These are phyloP conservation scores for Fomitopsis betulina DNA, from an alignment of 1,284 basidiomycete species.

Conservation along the genomic window DNA sequence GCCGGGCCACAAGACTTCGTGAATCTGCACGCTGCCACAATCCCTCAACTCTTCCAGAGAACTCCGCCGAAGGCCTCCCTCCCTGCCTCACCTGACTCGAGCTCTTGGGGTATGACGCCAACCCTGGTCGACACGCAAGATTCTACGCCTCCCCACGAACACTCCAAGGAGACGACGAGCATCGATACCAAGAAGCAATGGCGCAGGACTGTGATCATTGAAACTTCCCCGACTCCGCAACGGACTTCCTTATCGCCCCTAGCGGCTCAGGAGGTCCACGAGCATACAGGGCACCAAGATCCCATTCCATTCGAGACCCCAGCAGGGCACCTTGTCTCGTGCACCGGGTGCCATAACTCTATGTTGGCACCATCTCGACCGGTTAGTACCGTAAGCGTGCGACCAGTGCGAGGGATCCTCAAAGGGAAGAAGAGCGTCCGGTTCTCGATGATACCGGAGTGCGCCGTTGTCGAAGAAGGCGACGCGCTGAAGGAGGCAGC, in stretches of 20 bases:
- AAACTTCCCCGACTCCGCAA: slow-evolving; percentile 15
- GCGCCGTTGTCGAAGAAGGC: slow-evolving; percentile 17
- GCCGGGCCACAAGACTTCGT: slow-evolving; percentile 35
- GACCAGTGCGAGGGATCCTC: slow-evolving; percentile 29
- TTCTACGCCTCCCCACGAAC: not conserved
- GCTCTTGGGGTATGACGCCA: slow-evolving; percentile 10
- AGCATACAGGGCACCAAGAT: slow-evolving; percentile 15
- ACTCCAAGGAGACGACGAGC: not conserved
- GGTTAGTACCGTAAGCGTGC: slow-evolving; percentile 19
- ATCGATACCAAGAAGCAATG: slow-evolving; percentile 15
- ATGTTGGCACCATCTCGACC: slow-evolving; percentile 17
- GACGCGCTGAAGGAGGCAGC: slow-evolving; percentile 1
- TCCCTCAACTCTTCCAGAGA: slow-evolving; percentile 1
- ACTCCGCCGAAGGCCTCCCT: slow-evolving; percentile 9
- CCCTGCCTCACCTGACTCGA: slow-evolving; percentile 6
- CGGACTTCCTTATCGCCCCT: not conserved
- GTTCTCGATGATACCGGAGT: slow-evolving; percentile 27
- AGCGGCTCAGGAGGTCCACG: not conserved
- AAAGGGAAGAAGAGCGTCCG: slow-evolving; percentile 33
- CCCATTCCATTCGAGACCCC: slow-evolving; percentile 23
- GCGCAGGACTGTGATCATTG: slow-evolving; percentile 30
- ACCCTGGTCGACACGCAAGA: slow-evolving; percentile 12
- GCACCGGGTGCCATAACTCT: slow-evolving; percentile 5
- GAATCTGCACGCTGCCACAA: slow-evolving; percentile 11
- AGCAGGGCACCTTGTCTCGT: slow-evolving; percentile 5